Base-by-base conservation (phyloP, 495 filamentous ascomycete species). In the Trichoderma orchidacearum region DNA sequence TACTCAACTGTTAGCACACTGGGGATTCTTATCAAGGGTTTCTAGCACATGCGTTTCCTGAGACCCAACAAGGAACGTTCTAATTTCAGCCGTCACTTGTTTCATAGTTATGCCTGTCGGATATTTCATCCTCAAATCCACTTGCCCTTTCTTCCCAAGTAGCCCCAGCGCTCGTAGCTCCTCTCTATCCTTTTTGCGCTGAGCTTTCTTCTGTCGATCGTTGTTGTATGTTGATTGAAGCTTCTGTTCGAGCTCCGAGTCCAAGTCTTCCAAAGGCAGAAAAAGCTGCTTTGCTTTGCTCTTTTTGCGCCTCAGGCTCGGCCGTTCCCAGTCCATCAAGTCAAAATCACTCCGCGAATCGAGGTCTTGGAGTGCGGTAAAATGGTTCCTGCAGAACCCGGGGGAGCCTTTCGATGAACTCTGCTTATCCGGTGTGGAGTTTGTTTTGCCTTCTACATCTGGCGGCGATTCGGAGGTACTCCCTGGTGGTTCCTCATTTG, bases 161-260 rank as follows among this genome's bases (percentile, higher is more conserved):
- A 96, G 63, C 6, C 94, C 94, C 64, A 89, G 76, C 0, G 80
- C 74, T 28, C 92, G 86, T 25, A 93, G 74, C 55, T 85, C 79
- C 66, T 94, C 85, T 5, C 93, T 84, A 59, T 89, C 81, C 63
- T 69, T 74, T 70, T 96, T 99, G 59, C 79, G 85, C 3, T 69
- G 66, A 53, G 83, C 87, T 71, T 97, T 99, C 69, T 86, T 90
- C 51, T 73, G 62, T n/a, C 90, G 78, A 62, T 97, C 91, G 35
- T 80, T 85, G 59, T 82, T 76, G 85, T 86, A 94, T 6, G 80
- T 70, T 18, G 65, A 70, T 28, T 77, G 70, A 15, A 96, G 63
- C 8, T 74, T 71, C 1, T 72, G 69, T 61, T 85, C 82, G 0
- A 94, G 70, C 17, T 96, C 93, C 2, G 81, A 81, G 64, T 96